A percentile compares a stretch with the other conserved stretches of the same genome.
Evolutionary conservation across 1,139 yeast species (phyloP).

Genomic region (Magnusiomyces paraingens): DNA sequence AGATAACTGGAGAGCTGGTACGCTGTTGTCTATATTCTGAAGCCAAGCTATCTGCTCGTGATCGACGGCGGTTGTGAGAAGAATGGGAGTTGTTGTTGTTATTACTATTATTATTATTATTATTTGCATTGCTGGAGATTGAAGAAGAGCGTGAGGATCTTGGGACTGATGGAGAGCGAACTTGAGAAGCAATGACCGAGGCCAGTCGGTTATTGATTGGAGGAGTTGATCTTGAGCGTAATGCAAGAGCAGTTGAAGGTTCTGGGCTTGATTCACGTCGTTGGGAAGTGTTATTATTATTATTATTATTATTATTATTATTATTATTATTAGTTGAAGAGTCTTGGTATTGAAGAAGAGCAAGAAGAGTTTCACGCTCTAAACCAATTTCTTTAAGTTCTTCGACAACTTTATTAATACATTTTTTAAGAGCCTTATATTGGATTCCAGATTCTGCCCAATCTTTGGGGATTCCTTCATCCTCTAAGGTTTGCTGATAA

Average conservation of each 20-base stretch:
- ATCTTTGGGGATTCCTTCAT: conserved; percentile 57
- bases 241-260: no score
- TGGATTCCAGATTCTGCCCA: conserved; percentile 69
- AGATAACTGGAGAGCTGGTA: conserved; percentile 13
- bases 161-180: background rate
- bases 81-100: background rate
- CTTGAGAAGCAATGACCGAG: background rate
- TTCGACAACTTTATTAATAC: conserved; percentile 53
- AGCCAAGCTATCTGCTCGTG: no score
- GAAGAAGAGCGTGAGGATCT: background rate
- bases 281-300: conserved; percentile 9
- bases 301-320: background rate
- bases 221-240: conserved; percentile 31
- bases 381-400: conserved; percentile 39
- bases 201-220: conserved; percentile 30
- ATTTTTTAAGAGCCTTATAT: conserved; percentile 62
- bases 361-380: conserved; percentile 43
- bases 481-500: conserved; percentile 54
- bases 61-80: conserved; percentile 3
- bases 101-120: background rate
- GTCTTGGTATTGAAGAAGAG: conserved; percentile 34
- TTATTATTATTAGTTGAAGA: background rate
- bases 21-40: no score
- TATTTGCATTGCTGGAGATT: conserved; percentile 18
- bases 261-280: no score